phyloP scores from a whole-genome alignment of 768 basidiomycete species.

The Boletales sp. region DNA sequence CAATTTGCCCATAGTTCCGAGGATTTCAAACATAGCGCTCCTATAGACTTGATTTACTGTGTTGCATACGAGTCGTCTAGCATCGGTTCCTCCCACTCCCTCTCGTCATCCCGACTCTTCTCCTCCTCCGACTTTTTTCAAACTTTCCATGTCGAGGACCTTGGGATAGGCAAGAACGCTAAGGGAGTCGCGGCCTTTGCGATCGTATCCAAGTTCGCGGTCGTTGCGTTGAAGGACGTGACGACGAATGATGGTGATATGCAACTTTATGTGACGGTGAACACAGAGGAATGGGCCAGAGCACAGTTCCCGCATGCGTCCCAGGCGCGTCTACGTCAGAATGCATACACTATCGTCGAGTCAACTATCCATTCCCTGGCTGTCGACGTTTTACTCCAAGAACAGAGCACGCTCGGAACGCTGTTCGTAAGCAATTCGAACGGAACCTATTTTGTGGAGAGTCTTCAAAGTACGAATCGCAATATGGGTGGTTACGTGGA shows the following conservation, averaged over 20 bases:
- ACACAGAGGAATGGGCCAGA: slow-evolving; percentile 81
- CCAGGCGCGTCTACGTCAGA: slow-evolving; percentile 74
- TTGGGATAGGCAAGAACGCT: slow-evolving; percentile 83
- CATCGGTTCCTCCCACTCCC: slow-evolving; percentile 37
- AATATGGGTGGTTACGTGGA: slow-evolving; percentile 89
- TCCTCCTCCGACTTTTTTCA: slow-evolving; percentile 84
- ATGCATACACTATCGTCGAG: slow-evolving; percentile 95
- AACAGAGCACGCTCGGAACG: slow-evolving; percentile 69
- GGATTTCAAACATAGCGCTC: slow-evolving; percentile 78
- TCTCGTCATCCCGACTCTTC: slow-evolving; percentile 68
- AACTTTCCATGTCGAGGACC: slow-evolving; percentile 63
- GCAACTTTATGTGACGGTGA: slow-evolving; percentile 82
- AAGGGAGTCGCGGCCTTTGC: slow-evolving; percentile 91
- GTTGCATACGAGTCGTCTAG: slow-evolving; percentile 74
- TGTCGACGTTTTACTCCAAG: slow-evolving; percentile 85
- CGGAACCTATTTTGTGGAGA: slow-evolving; percentile 92
- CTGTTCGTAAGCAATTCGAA: slow-evolving; percentile 95
- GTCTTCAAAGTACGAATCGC: slow-evolving; percentile 88
- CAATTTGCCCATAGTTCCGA: slow-evolving; percentile 86
- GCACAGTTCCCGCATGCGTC: slow-evolving; percentile 92
- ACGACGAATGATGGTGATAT: slow-evolving; percentile 61
- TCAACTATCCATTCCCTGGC: slow-evolving; percentile 90
- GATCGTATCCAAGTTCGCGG: slow-evolving; percentile 87
- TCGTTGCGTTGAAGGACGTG: slow-evolving; percentile 82
- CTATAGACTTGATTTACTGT: slow-evolving; percentile 79